phyloP scores from a whole-genome alignment of 1,284 basidiomycete species.

The Cryptococcus floricola region DNA sequence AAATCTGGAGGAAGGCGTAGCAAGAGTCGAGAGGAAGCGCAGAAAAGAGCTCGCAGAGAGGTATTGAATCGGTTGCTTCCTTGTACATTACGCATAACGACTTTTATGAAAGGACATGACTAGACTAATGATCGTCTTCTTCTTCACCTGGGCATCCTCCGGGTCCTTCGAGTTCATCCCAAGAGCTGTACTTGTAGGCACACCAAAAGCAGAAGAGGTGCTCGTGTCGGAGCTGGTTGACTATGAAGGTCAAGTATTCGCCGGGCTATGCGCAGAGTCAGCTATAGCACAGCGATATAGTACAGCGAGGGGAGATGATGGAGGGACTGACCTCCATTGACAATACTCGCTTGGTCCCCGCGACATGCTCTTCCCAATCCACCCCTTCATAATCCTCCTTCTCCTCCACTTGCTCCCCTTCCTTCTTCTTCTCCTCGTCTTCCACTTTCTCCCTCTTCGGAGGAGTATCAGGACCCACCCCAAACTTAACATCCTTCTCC shows the following conservation, averaged over 20 bases:
- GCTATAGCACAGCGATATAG: neutral
- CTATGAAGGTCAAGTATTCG: conserved; percentile 39
- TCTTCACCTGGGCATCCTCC: conserved; percentile 49
- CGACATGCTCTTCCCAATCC: conserved; percentile 38
- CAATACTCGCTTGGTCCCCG: conserved; percentile 41
- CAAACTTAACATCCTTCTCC: conserved; percentile 14
- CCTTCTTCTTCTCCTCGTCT: neutral
- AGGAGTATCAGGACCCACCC: conserved; percentile 1
- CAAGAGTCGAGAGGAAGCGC: conserved; percentile 26
- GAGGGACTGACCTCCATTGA: conserved; percentile 43
- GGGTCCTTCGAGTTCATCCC: conserved; percentile 44
- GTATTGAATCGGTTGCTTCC: conserved; percentile 16
- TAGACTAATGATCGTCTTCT: conserved; percentile 46
- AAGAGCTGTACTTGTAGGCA: conserved; percentile 36
- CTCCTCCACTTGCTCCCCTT: neutral
- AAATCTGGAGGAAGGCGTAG: conserved; percentile 33
- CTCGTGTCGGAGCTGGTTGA: conserved; percentile 43
- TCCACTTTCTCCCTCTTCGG: conserved; percentile 2
- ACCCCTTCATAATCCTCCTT: conserved; percentile 18
- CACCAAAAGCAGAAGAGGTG: conserved; percentile 50
- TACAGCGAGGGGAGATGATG: neutral
- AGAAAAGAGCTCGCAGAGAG: conserved; percentile 25
- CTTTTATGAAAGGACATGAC: too few species aligned
- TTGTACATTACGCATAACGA: neutral
- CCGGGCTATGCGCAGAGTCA: conserved; percentile 19